Evolutionary conservation across 1,284 basidiomycete species (phyloP).

Genomic region (Inonotus obliquus): DNA sequence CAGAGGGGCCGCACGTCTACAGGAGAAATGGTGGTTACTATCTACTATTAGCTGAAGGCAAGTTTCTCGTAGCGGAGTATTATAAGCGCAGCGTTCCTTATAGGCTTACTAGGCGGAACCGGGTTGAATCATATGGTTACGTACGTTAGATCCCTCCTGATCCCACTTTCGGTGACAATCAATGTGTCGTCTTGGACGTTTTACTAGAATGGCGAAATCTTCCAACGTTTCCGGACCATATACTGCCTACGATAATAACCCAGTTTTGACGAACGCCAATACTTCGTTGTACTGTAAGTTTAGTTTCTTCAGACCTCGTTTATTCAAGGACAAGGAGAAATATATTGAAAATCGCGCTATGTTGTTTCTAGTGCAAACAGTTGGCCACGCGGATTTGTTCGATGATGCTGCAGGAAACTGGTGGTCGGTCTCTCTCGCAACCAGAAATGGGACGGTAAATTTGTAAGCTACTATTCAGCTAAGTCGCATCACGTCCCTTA

Average conservation of each 20-base stretch:
- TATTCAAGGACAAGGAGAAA: too few species aligned
- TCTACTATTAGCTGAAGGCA: constrained; percentile 40
- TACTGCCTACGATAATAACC: constrained; percentile 37
- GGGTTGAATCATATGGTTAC: constrained; percentile 32
- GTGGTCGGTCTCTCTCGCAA: constrained; percentile 40
- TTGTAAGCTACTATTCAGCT: constrained; percentile 10
- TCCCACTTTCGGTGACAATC: not conserved
- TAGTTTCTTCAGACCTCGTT: not conserved
- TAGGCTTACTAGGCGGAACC: constrained; percentile 23
- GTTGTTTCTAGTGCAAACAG: constrained; percentile 32
- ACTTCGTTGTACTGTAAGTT: constrained; percentile 24
- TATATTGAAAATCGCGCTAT: too few species aligned
- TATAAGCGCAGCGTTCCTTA: not conserved
- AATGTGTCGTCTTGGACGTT: not conserved
- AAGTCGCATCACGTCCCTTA: not conserved
- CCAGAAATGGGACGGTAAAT: constrained; percentile 35
- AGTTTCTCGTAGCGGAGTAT: not conserved
- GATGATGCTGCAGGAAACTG: constrained; percentile 34
- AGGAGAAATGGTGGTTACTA: constrained; percentile 38
- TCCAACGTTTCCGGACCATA: constrained; percentile 26
- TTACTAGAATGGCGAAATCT: constrained; percentile 19
- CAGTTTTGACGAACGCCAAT: constrained; percentile 37
- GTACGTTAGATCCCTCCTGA: not conserved
- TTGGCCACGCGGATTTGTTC: constrained; percentile 39
- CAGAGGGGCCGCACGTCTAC: constrained; percentile 41